Percentiles rank a stretch among this genome's conserved stretches.
These are phyloP conservation scores for Erysimum cheiri DNA, from an alignment of 441 rosid genomes.

Conservation along the genomic window DNA sequence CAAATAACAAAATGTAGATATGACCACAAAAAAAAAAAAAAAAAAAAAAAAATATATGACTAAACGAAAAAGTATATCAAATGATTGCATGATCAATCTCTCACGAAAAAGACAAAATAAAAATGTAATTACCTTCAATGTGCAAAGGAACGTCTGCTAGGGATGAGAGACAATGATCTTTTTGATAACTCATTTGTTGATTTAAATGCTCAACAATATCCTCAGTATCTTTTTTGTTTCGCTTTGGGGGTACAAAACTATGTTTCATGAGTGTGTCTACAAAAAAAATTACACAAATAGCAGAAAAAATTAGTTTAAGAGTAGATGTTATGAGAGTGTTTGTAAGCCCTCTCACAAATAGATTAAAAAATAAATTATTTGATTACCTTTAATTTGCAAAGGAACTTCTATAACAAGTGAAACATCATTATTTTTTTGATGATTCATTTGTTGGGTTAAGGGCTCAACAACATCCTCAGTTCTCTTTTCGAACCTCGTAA, in stretches of 20 bases:
- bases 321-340: not conserved
- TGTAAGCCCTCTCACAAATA: not conserved
- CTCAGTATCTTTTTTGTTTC: not conserved
- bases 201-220: not conserved
- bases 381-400: not conserved
- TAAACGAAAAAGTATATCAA: not conserved
- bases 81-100: not conserved
- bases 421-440: not conserved
- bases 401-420: not conserved
- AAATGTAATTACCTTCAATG: slow-evolving; percentile 30
- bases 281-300: not conserved
- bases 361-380: not conserved
- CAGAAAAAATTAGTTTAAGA: not conserved
- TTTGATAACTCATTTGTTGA: slow-evolving; percentile 27
- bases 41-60: no score
- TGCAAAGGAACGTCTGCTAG: slow-evolving; percentile 40
- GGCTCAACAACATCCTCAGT: not conserved
- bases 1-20: not conserved
- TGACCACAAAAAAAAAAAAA: no score
- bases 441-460: not conserved
- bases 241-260: not conserved
- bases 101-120: not conserved
- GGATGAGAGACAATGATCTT: slow-evolving; percentile 23
- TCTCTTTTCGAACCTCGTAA: no score
- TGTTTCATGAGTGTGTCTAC: not conserved